phyloP scores from a whole-genome alignment of 306 rosid genomes.

The Arachis hypogaea region DNA sequence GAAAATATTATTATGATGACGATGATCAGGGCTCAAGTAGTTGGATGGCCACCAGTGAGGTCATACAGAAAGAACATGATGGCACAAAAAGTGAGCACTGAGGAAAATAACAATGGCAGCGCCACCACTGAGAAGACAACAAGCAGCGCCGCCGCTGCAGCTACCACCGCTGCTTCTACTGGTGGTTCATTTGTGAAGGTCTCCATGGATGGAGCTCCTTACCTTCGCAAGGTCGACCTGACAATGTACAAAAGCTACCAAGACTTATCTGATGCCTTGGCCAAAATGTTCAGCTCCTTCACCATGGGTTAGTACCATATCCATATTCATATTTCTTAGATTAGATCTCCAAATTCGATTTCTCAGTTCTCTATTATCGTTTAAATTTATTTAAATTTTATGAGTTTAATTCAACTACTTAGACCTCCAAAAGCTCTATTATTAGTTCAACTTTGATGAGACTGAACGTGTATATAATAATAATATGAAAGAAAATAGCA shows the following conservation, averaged over 20 bases:
- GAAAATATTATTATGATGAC: too few species aligned
- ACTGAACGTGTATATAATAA: background rate
- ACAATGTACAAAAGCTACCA: conserved; percentile 92
- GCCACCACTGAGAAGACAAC: conserved; percentile 46
- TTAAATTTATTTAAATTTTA: too few species aligned
- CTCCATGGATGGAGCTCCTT: conserved; percentile 98
- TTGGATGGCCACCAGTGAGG: conserved; percentile 99
- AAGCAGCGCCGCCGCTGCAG: conserved; percentile 26
- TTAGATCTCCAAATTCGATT: too few species aligned
- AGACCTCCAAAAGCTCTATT: background rate
- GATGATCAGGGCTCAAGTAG: conserved; percentile 79
- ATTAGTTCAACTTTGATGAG: background rate
- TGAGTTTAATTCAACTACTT: background rate
- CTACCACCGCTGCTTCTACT: too few species aligned
- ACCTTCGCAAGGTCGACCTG: conserved; percentile 97
- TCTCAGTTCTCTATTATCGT: too few species aligned
- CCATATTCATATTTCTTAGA: too few species aligned
- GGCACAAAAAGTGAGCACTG: conserved; percentile 64
- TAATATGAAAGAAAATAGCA: too few species aligned
- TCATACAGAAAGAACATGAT: conserved; percentile 87
- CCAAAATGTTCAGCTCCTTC: conserved; percentile 99
- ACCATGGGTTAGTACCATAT: conserved; percentile 62
- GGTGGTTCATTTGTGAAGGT: conserved; percentile 77
- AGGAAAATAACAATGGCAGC: background rate
- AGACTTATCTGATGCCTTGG: conserved; percentile 85